Base-by-base conservation (phyloP, 805 yeast genomes). In the Ogataea trehalophila region DNA sequence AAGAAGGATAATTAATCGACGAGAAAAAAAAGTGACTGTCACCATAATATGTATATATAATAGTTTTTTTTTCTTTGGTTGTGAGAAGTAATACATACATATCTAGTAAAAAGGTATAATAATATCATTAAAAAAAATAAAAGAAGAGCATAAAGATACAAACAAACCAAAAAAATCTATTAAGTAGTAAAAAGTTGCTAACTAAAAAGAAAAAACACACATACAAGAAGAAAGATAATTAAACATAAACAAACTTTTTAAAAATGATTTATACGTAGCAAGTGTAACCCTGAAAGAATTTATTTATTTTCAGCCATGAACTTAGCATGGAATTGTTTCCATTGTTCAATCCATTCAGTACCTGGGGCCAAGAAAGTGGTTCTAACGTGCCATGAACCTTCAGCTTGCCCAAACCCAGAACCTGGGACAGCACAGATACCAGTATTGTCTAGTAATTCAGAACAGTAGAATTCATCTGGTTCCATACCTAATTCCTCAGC, bases 351-450 rank as follows among this genome's bases (percentile, higher is more conserved):
- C 89, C 97, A 89, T 58, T 88, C 92, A 23, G 79, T 76, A 39
- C 97, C 98, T 15, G 98, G 97, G 14, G 99, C 95, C 61, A 94
- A 75, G 73, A 94, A 94, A 0, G 99, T 94, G 1, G 99, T 94
- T 75, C 99, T 83, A 59, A 94, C 77, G 64, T 94, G 99, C 71
- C 76, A 85, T 4, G 97, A 90, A 18, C 89, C 95, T 42, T 82
- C 83, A 42, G 75, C 85, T 70, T 94, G 99, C 33, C 98, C 97
- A 60, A 94, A 94, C 0, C 99, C 99, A 33, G 89, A 81, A 37
- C 99, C 99, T 31, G 99, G 98, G 52, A 94, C 95, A 39, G 95
- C 88, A 69, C 99, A 94, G 51, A 94, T 89, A 57, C 99, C 99
- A 6, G 99, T 90, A 41, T 71, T 67, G 54, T 92, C 92, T 55